Evolutionary conservation across 208 protist genomes (phyloP), one percentile per base, ranked within the genome.

Genomic region (Trypanosoma melophagium): DNA sequence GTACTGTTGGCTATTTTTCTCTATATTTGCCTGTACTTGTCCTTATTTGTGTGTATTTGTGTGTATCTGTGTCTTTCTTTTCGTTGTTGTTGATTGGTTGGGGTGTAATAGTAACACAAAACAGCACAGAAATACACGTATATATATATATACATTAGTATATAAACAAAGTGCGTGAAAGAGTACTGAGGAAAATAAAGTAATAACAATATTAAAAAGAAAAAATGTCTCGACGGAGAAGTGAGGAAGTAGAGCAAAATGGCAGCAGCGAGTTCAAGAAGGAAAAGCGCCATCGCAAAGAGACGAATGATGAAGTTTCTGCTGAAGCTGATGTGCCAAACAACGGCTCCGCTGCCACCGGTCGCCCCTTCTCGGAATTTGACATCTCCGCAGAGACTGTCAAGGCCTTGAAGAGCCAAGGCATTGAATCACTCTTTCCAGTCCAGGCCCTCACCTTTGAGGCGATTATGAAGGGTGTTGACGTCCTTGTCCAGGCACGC

Each of bases 361-460:
- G 80, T 12, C 83, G 84, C 13, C 87, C 90, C 5, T 93, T 96
- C 55, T 83, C 79, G 5, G 90, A 96, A 35, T 97, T 96, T 69
- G 75, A 85, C 24, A 60, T 97, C 50, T 89, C 74, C 66, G 58
- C 79, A 3, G 62, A 55, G n/a, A 93, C 87, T 0, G 77, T 93
- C 13, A 83, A 92, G 66, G 86, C 84, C 1, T 76, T 97, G 57
- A 54, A 88, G 60, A 54, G 65, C 9, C 76, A 76, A 31, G 96
- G 93, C 38, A 96, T 98, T 67, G 80, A 80, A 60, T 63, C 86
- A 2, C 83, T 98, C 22, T 97, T 98, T 68, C 94, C 93, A 0
- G 90, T 98, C 3, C 97, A 98, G 81, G 90, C 87, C 0, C 83
- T 77, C 44, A 97, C 94, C 0, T 98, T 89, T 69, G 86, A 97